Conservation (phyloP, 257 asterid species). For the Jacaranda copaia region DNA sequence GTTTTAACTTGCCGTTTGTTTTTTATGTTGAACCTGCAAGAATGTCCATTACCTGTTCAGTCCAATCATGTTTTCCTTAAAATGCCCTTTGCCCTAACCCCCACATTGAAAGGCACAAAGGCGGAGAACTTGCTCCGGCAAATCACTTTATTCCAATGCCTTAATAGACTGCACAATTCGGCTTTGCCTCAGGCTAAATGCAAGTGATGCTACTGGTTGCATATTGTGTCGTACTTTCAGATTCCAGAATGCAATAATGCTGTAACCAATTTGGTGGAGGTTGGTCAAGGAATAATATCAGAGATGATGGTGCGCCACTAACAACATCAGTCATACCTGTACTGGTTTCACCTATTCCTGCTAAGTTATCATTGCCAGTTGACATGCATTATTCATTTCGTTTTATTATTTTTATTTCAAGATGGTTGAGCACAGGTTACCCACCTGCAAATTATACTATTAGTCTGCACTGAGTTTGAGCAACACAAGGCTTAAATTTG, state of each 20-base stretch:
- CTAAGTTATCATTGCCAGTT: constrained; percentile 28
- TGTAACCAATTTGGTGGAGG: constrained; percentile 7
- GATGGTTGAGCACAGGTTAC: constrained; percentile 36
- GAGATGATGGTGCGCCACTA: constrained; percentile 35
- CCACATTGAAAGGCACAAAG: background rate
- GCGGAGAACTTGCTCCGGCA: no score
- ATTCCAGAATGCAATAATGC: constrained; percentile 19
- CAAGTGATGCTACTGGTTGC: constrained; percentile 4
- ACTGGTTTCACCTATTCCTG: constrained; percentile 2
- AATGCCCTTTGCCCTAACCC: constrained; percentile 1
- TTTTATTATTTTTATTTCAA: background rate
- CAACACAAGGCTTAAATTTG: background rate
- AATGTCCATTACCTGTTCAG: constrained; percentile 10
- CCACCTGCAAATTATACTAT: constrained; percentile 28
- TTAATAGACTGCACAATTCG: background rate
- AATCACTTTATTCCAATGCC: background rate
- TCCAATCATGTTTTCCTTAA: constrained; percentile 21
- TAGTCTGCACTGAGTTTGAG: background rate
- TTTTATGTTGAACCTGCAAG: constrained; percentile 9
- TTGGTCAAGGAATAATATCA: constrained; percentile 28
- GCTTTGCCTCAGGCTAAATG: background rate
- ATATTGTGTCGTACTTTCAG: constrained; percentile 13
- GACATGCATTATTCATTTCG: constrained; percentile 26
- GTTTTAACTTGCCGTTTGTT: constrained; percentile 32
- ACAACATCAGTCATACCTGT: background rate